These are phyloP conservation scores for Amylocarpus encephaloides DNA, from an alignment of 2,329 filamentous ascomycete species.

Conservation along the genomic window DNA sequence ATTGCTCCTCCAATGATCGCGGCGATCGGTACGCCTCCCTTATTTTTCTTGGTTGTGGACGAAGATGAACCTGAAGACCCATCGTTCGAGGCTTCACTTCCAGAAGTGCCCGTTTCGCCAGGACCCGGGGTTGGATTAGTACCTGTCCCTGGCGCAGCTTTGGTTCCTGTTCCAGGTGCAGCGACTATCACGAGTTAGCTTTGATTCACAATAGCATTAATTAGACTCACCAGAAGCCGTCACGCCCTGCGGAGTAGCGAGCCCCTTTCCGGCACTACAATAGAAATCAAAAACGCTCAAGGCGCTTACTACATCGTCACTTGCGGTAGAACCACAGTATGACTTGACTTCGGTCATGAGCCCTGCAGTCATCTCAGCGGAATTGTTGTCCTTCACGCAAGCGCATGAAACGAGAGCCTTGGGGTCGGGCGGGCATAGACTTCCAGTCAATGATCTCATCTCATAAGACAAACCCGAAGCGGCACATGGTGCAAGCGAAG, in stretches of 20 bases:
- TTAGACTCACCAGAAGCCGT: conserved; percentile 9
- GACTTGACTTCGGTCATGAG: conserved; percentile 5
- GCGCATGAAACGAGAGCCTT: conserved; percentile 13
- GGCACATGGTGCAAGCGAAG: conserved; percentile 32
- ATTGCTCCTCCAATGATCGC: conserved; percentile 11
- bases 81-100: too few relatives aligned
- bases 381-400: conserved; percentile 16
- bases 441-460: not conserved
- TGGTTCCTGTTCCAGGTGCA: not conserved
- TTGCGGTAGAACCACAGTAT: conserved; percentile 12
- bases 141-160: not conserved
- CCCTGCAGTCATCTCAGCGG: not conserved
- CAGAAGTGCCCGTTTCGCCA: not conserved
- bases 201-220: not conserved
- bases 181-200: not conserved
- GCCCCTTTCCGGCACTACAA: conserved; percentile 15
- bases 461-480: conserved; percentile 7
- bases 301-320: conserved; percentile 9
- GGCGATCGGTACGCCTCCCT: conserved; percentile 5
- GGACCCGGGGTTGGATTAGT: not conserved
- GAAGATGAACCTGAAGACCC: not conserved
- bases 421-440: conserved; percentile 9
- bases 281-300: conserved; percentile 15
- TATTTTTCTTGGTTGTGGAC: not conserved
- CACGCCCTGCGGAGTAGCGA: conserved; percentile 8